A percentile compares a stretch with the other conserved stretches of the same genome.
These are phyloP conservation scores for Suillus plorans DNA, from an alignment of 768 basidiomycete genomes.

Conservation along the genomic window DNA sequence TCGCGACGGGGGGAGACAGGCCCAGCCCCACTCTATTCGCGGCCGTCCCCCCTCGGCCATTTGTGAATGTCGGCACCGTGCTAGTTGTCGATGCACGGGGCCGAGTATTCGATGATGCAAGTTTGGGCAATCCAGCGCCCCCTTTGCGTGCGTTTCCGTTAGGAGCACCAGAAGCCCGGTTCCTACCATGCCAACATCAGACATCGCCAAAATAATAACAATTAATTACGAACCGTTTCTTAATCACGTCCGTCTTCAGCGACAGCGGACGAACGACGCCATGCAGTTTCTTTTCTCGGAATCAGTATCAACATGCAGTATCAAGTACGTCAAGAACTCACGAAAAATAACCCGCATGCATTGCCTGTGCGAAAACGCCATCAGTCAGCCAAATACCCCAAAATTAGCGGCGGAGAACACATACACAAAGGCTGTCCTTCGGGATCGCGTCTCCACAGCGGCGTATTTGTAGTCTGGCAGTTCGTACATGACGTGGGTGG, in stretches of 20 bases:
- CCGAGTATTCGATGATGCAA: conserved; percentile 71
- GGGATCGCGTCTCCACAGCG: conserved; percentile 89
- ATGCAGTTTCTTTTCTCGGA: conserved; percentile 78
- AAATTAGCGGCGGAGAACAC: conserved; percentile 25
- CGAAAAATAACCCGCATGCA: conserved; percentile 91
- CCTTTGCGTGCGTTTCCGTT: conserved; percentile 65
- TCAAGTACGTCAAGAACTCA: conserved; percentile 41
- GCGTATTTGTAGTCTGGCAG: conserved; percentile 94
- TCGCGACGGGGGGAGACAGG: conserved; percentile 33
- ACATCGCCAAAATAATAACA: neutral
- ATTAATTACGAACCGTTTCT: conserved; percentile 69
- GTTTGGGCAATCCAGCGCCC: conserved; percentile 63
- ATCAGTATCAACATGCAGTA: conserved; percentile 13
- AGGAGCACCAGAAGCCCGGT: conserved; percentile 77
- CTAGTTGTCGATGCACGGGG: conserved; percentile 72
- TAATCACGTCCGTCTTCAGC: conserved; percentile 95
- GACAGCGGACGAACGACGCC: conserved; percentile 93
- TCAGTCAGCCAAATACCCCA: conserved; percentile 12
- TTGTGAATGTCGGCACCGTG: conserved; percentile 46
- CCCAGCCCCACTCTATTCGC: conserved; percentile 26
- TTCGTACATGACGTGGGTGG: conserved; percentile 88
- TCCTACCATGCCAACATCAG: conserved; percentile 41
- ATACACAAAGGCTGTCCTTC: conserved; percentile 90
- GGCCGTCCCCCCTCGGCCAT: conserved; percentile 39
- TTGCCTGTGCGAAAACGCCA: conserved; percentile 51